Evolutionary conservation across 2,329 filamentous ascomycete species (phyloP).

Genomic region (Chaetomium sp.): DNA sequence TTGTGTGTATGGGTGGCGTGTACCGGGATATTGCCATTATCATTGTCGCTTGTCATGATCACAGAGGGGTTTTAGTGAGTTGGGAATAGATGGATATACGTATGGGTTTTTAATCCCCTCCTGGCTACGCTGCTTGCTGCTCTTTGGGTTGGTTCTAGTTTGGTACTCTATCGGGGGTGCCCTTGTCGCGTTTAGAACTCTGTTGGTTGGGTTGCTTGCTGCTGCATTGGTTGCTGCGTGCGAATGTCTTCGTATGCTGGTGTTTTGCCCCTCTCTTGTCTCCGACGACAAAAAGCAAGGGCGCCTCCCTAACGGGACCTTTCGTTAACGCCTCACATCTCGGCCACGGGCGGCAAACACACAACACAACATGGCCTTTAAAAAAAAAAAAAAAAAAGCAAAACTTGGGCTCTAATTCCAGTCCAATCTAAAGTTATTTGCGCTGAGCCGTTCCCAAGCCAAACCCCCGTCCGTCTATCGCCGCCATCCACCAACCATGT

Average conservation of each 20-base stretch:
- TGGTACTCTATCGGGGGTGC: background rate
- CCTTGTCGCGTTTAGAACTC: too few species aligned
- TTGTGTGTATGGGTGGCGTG: background rate
- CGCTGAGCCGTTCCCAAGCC: background rate
- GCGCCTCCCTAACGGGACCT: too few species aligned
- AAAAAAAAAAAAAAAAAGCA: background rate
- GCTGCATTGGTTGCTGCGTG: too few species aligned
- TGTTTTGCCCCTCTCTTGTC: too few species aligned
- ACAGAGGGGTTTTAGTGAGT: background rate
- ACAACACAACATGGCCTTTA: background rate
- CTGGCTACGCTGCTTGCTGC: background rate
- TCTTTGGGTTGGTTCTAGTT: too few species aligned
- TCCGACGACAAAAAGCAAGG: too few species aligned
- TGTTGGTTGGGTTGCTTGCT: too few species aligned
- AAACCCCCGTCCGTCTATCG: background rate
- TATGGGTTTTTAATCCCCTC: background rate
- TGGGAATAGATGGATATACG: conserved; percentile 1
- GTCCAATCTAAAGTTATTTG: background rate
- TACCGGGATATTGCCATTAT: background rate
- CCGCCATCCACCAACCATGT: background rate
- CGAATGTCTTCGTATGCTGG: background rate
- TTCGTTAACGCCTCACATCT: background rate
- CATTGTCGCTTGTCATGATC: background rate
- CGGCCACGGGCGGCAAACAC: background rate
- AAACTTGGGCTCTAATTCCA: background rate